phyloP scores from a whole-genome alignment of 140 eudicot genomes.

The Stevia rebaudiana region DNA sequence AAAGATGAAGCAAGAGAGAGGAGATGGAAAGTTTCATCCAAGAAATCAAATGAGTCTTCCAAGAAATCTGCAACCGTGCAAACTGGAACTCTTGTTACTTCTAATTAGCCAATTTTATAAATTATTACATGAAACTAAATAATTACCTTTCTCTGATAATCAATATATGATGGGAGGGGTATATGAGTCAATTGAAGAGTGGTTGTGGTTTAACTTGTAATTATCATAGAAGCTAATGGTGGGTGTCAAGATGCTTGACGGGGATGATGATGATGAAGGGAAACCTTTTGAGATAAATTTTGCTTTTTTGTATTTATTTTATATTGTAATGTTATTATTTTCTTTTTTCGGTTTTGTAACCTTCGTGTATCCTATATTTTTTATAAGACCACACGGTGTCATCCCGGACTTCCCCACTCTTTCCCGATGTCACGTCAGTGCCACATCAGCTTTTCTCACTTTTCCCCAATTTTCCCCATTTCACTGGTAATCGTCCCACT shows the following conservation, averaged over 20 bases:
- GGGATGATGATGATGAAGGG: slow-evolving; percentile 12
- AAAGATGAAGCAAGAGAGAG: slow-evolving; percentile 71
- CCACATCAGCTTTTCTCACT: no score
- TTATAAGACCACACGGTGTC: no score
- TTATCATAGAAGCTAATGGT: slow-evolving; percentile 27
- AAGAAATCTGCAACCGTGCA: slow-evolving; percentile 43
- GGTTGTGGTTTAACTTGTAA: slow-evolving; percentile 6
- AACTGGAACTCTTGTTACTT: slow-evolving; percentile 69
- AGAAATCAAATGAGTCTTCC: slow-evolving; percentile 39
- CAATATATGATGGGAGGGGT: slow-evolving; percentile 25
- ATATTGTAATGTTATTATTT: background rate
- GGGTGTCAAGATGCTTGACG: slow-evolving; percentile 13
- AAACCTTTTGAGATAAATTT: slow-evolving; percentile 34
- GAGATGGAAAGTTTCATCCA: slow-evolving; percentile 49
- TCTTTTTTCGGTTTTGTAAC: background rate
- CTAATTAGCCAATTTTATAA: slow-evolving; percentile 26
- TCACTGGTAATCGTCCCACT: no score
- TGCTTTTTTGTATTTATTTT: slow-evolving; percentile 2
- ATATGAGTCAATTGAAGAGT: slow-evolving; percentile 17
- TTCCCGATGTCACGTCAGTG: no score
- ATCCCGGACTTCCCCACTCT: no score
- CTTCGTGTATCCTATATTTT: slow-evolving; percentile 7
- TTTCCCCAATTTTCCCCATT: no score
- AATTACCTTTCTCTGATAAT: slow-evolving; percentile 30
- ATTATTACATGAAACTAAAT: slow-evolving; percentile 18